phyloP scores from a whole-genome alignment of 768 basidiomycete genomes.

The Termitomyces sp. region DNA sequence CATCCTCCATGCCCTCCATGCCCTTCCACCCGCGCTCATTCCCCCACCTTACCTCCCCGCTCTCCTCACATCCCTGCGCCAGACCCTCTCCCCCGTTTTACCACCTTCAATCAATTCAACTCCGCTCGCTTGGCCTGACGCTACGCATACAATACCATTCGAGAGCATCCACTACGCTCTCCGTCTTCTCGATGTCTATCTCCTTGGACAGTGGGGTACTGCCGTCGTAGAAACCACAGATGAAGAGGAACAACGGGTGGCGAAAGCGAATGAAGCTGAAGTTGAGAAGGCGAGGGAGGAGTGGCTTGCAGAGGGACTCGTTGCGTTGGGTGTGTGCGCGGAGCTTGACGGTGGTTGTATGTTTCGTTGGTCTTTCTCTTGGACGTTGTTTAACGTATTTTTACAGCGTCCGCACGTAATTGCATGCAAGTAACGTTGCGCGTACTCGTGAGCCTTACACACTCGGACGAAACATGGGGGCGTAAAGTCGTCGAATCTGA shows the following conservation, averaged over 20 bases:
- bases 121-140: constrained; percentile 25
- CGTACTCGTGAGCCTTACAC: constrained; percentile 67
- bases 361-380: not conserved
- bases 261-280: constrained; percentile 4
- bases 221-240: constrained; percentile 4
- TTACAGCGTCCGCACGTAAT: constrained; percentile 20
- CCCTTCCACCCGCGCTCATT: constrained; percentile 41
- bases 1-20: constrained; percentile 41
- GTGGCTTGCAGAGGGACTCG: constrained; percentile 42
- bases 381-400: not conserved
- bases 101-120: constrained; percentile 29
- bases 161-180: constrained; percentile 51
- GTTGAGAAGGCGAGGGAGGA: constrained; percentile 33
- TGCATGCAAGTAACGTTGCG: constrained; percentile 58
- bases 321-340: constrained; percentile 46
- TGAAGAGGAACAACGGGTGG: constrained; percentile 2
- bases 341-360: constrained; percentile 27
- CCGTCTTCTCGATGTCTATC: constrained; percentile 53
- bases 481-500: constrained; percentile 41
- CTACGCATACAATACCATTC: constrained; percentile 22
- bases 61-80: constrained; percentile 26
- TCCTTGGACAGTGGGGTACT: constrained; percentile 51
- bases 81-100: constrained; percentile 27
- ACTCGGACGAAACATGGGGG: constrained; percentile 55
- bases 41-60: constrained; percentile 24